Base-by-base conservation (phyloP, 2,329 filamentous ascomycete genomes). In the Cytospora piceicola region DNA sequence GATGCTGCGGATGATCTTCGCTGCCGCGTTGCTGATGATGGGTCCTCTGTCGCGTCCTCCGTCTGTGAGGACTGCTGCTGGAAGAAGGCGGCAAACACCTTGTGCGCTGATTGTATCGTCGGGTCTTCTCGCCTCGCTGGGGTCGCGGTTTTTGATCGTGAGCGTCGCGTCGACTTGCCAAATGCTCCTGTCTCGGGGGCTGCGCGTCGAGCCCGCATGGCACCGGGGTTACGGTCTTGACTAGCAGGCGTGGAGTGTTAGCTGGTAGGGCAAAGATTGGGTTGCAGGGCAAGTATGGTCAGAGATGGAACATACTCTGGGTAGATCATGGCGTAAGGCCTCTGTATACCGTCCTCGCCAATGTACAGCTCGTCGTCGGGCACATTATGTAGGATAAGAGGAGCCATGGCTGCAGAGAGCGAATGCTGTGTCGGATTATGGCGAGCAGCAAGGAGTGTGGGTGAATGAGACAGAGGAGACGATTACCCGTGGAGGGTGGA, bases 351-450 rank as follows among this genome's bases (percentile, higher is more conserved):
- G 76, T 90, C 88, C 61, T 88, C 85, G 65, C 88, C 88, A 7
- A 86, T 78, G 73, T 89, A 90, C 58, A 87, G 84, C 73, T 90
- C 88, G 59, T 90, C 87, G 70, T 90, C 87, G 64, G 87, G 87
- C 69, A 90, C 88, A 73, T 89, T 89, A 74, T 90, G 88, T 39
- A 90, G 79, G 72, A 90, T 89, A 65, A 90, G 79, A 70, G 88
- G 88, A 65, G 86, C 83, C 86, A 89, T 89, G 69, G 63, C 51
- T 51, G 24, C 53, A 62, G 51, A 34, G 27, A 51, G 32, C 36
- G 24, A 52, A 8, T 12, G 17, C 24, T 42, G 51, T 22, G 39
- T 24, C 17, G 22, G 15, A 15, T n/a, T 4, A 14, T 20, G 12
- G 5, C 15, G 22, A 34, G 22, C 15, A 22, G 36, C 27, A 29